Evolutionary conservation across 2,329 filamentous ascomycete genomes (phyloP), one percentile per base, ranked within the genome.

Genomic region (Diaporthe longicolla): DNA sequence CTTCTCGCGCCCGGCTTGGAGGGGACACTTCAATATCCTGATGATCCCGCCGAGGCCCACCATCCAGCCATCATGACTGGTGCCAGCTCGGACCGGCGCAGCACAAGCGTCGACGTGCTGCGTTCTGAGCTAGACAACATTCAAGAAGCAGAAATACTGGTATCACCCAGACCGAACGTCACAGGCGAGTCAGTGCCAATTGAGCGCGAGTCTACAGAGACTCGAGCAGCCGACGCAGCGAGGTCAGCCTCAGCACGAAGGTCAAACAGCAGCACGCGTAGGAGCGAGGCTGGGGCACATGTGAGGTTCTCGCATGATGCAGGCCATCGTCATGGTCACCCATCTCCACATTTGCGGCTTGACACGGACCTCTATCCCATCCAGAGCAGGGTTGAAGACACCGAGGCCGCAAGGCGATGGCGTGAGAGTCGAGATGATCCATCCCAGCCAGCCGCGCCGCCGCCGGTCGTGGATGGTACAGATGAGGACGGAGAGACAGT

Each of bases 361-460:
- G 75, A 77, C 69, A 78, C 79, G 6, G 69, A 78, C 4, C 78
- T 82, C 9, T 82, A 82, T 71, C 81, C 81, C 10, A 82, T 82
- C 73, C 73, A 79, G 52, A 82, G 81, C 13, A 78, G 79, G 29
- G 75, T 76, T 17, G 75, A 76, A 35, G 29, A 73, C 68, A 77
- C 76, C 15, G 75, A 78, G 50, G 73, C 70, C 29, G 72, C 77
- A 7, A 71, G 68, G 32, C 43, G 35, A 52, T 73, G 74, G 74
- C 71, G 74, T 26, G 71, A 75, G 69, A 73, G 71, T n/a, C 71
- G 54, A 13, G 71, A 61, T 17, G 43, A 19, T 6, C 13, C 19
- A 13, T 29, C 45, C 3, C 52, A 17, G 45, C 21, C 43, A 2
- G n/a, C 10, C n/a, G 6, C 15, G 7, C 21, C 29, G 19, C 26